Conservation (phyloP, 2,329 filamentous ascomycete species). For the Decorospora gaudefroyi region DNA sequence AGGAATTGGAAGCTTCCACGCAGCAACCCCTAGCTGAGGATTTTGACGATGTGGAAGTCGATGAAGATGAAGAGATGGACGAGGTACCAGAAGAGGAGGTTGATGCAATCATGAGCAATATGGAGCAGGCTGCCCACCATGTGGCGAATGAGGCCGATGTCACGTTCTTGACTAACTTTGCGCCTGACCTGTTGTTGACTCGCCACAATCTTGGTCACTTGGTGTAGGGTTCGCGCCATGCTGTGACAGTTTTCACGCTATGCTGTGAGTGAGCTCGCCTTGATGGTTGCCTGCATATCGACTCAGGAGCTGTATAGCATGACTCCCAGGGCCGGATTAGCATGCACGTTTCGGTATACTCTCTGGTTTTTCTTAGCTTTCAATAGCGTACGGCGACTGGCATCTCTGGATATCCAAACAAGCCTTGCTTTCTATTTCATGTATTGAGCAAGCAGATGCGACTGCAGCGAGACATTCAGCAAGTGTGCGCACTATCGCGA, state of each 20-base stretch:
- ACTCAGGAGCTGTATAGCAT: no score
- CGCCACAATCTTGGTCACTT: constrained; percentile 13
- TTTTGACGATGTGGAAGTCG: background rate
- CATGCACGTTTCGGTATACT: no score
- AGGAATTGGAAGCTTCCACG: constrained; percentile 15
- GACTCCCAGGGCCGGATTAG: no score
- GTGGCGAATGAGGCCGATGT: constrained; percentile 17
- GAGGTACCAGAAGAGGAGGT: constrained; percentile 17
- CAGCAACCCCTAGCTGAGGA: background rate
- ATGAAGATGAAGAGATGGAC: constrained; percentile 21
- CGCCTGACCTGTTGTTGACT: constrained; percentile 22
- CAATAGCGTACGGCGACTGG: no score
- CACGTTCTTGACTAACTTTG: constrained; percentile 28
- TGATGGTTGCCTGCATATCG: background rate
- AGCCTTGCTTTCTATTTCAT: no score
- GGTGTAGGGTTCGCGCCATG: constrained; percentile 2
- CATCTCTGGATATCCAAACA: no score
- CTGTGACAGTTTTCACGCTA: background rate
- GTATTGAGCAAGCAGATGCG: no score
- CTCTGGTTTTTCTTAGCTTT: no score
- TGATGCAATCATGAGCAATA: constrained; percentile 18
- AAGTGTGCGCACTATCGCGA: no score
- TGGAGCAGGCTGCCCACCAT: constrained; percentile 16
- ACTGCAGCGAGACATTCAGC: no score
- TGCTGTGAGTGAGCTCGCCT: background rate